Evolutionary conservation across 179 eudicot genomes (phyloP), one percentile per base, ranked within the genome.

Genomic region (Pouteria campechiana): DNA sequence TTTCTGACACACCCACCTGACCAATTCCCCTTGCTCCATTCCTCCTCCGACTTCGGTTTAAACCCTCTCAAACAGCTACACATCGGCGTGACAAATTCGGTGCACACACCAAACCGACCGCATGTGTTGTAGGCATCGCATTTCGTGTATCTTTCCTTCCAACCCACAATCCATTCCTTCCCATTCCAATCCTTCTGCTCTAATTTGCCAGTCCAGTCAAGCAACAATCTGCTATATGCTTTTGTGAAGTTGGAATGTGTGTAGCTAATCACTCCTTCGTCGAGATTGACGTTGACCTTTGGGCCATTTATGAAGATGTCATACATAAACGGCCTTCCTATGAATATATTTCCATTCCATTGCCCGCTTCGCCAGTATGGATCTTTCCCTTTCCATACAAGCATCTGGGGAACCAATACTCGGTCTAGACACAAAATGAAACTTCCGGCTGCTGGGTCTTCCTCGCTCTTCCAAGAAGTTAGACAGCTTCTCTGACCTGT

Each of bases 101-200:
- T 42, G 44, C 84, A 77, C 2, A 21, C 52, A 25, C 73, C 79
- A 50, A 58, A 69, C 14, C 48, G 49, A 15, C 76, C 79, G 48
- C 83, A 76, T 16, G 50, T 63, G 0, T 54, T 64, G 29, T 60
- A 77, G 19, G 54, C 32, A 34, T 67, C 77, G 44, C 80, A 77
- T 5, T 55, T 60, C 20, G 59, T 42, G 11, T 1, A 32, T 0
- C 19, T 7, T 30, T 44, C 13, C 2, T 35, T 15, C 59, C 61
- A 48, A 0, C 6, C 6, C 7, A 55, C 22, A 17, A 11, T 23
- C 74, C 74, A 73, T 20, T 35, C 29, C 3, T 4, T 42, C 4
- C 15, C 41, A 15, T 27, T 22, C 75, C 59, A 67, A 1, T 4
- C 0, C 25, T 17, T 63, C 10, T 44, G 32, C 28, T 19, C 7